phyloP scores from a whole-genome alignment of 1,284 basidiomycete species.

The Grifola frondosa region DNA sequence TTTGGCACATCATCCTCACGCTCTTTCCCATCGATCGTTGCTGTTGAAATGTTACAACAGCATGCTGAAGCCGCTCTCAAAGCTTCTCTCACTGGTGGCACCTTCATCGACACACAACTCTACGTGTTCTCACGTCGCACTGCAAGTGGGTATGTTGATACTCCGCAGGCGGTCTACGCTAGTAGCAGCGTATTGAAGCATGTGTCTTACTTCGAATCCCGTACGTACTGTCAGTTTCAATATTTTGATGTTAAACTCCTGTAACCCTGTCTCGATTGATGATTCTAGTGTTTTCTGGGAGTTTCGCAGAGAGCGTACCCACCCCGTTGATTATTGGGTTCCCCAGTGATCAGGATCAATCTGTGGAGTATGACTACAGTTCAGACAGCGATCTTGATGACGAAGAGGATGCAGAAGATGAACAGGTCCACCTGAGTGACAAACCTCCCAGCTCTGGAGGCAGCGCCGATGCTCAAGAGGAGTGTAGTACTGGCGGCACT shows the following conservation, averaged over 20 bases:
- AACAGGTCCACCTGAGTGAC: too few species aligned
- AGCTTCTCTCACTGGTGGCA: background rate
- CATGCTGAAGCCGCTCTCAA: too few species aligned
- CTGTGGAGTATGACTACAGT: slow-evolving; percentile 8
- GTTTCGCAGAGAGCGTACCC: background rate
- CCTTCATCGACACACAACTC: slow-evolving; percentile 1
- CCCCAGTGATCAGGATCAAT: background rate
- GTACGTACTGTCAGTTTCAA: background rate
- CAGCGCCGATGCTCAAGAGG: background rate
- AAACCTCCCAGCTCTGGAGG: background rate
- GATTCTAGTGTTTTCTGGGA: background rate
- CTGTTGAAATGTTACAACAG: too few species aligned
- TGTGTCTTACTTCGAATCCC: background rate
- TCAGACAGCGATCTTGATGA: slow-evolving; percentile 14
- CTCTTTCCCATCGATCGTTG: too few species aligned
- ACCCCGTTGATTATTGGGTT: background rate
- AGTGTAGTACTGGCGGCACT: background rate
- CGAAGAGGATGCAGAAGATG: slow-evolving; percentile 9
- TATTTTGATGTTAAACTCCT: too few species aligned
- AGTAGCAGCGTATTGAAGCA: slow-evolving; percentile 1
- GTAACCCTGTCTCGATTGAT: too few species aligned
- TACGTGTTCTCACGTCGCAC: slow-evolving; percentile 1
- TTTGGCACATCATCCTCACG: too few species aligned
- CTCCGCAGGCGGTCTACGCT: background rate
- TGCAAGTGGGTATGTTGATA: background rate